These are phyloP conservation scores for Lobosporangium transversale DNA, from an alignment of 192 early-diverging fungal species.

Conservation along the genomic window DNA sequence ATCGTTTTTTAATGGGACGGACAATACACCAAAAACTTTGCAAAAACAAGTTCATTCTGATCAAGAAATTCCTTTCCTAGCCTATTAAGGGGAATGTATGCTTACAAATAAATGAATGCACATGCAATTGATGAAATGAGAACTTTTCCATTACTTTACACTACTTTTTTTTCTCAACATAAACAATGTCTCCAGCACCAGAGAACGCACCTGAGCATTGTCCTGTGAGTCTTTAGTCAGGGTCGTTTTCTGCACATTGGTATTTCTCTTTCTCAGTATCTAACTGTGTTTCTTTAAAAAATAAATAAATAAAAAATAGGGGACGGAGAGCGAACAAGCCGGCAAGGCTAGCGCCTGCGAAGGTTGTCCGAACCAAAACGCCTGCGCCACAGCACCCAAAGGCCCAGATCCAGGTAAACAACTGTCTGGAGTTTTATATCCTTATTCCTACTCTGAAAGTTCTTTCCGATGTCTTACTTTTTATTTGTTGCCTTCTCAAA, in stretches of 20 bases:
- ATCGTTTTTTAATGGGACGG: too few relatives aligned
- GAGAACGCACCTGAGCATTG: constrained; percentile 81
- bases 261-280: neutral
- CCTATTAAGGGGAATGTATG: too few relatives aligned
- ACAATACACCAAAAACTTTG: too few relatives aligned
- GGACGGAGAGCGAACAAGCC: constrained; percentile 74
- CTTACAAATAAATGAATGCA: too few relatives aligned
- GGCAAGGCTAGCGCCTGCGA: constrained; percentile 80
- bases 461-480: constrained; percentile 6
- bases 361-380: constrained; percentile 84
- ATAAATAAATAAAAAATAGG: constrained; percentile 47
- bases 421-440: neutral
- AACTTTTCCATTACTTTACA: neutral
- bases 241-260: neutral
- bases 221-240: constrained; percentile 54
- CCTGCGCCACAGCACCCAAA: constrained; percentile 79
- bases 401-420: constrained; percentile 78
- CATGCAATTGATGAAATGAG: too few relatives aligned
- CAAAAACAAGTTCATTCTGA: too few relatives aligned
- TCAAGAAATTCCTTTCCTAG: too few relatives aligned
- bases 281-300: neutral
- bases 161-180: neutral
- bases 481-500: constrained; percentile 10
- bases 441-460: neutral
- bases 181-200: constrained; percentile 32